Percentiles rank a stretch among this genome's conserved stretches.
phyloP scores from a whole-genome alignment of 352 stramenopile genomes.

The Globisporangium ultimum region DNA sequence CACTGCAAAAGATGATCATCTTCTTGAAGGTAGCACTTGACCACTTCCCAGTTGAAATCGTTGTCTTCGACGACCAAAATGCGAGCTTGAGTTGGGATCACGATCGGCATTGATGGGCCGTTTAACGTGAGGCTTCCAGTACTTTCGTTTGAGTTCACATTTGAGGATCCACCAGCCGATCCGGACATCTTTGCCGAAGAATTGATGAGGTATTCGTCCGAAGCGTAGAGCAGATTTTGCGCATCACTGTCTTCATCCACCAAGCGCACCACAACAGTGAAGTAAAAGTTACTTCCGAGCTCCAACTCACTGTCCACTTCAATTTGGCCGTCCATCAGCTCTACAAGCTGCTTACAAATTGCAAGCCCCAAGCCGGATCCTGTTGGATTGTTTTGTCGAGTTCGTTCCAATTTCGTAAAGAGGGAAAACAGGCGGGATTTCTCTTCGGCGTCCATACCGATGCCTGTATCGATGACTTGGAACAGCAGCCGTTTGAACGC shows the following conservation, averaged over 20 bases:
- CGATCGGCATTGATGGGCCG: slow-evolving; percentile 17
- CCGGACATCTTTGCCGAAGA: not conserved
- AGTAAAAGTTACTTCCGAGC: slow-evolving; percentile 85
- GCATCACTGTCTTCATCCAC: slow-evolving; percentile 43
- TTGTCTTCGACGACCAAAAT: slow-evolving; percentile 79
- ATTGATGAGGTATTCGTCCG: slow-evolving; percentile 49
- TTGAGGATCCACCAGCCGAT: slow-evolving; percentile 16
- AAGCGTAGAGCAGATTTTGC: slow-evolving; percentile 40
- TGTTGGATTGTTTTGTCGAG: slow-evolving; percentile 84
- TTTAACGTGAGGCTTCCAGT: slow-evolving; percentile 23
- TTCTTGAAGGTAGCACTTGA: slow-evolving; percentile 75
- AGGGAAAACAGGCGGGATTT: slow-evolving; percentile 78
- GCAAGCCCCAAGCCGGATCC: slow-evolving; percentile 80
- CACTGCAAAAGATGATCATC: slow-evolving; percentile 66
- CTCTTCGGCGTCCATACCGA: slow-evolving; percentile 79
- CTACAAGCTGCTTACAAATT: slow-evolving; percentile 87
- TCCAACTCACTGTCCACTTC: slow-evolving; percentile 78
- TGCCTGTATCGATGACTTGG: slow-evolving; percentile 83
- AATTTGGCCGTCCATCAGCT: slow-evolving; percentile 87
- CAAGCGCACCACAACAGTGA: slow-evolving; percentile 70
- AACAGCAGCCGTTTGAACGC: slow-evolving; percentile 75
- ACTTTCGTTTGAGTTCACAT: slow-evolving; percentile 47
- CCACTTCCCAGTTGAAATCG: slow-evolving; percentile 78
- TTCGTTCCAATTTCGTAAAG: slow-evolving; percentile 82
- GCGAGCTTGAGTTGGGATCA: slow-evolving; percentile 47